Percentiles rank a stretch among this genome's conserved stretches.
Evolutionary conservation across 495 filamentous ascomycete species (phyloP).

Genomic region (Hypoxylon fuscum): DNA sequence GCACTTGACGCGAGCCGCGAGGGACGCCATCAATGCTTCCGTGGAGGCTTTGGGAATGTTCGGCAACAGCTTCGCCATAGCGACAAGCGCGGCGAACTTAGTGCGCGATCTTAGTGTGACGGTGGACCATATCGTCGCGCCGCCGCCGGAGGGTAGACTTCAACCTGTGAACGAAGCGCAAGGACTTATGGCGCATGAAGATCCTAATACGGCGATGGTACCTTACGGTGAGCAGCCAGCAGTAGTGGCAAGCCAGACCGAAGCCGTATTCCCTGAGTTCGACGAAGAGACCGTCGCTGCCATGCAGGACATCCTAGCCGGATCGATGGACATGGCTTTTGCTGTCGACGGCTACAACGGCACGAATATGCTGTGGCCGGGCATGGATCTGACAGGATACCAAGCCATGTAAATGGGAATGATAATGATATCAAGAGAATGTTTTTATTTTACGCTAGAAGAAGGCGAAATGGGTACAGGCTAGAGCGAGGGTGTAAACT

Average conservation of each 20-base stretch:
- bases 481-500: no score
- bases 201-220: not conserved
- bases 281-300: slow-evolving; percentile 24
- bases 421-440: not conserved
- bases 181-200: not conserved
- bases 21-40: slow-evolving; percentile 50
- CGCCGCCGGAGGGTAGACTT: not conserved
- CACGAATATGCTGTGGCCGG: slow-evolving; percentile 20
- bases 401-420: not conserved
- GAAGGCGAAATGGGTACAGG: not conserved
- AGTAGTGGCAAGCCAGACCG: not conserved
- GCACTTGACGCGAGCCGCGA: slow-evolving; percentile 40
- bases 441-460: no score
- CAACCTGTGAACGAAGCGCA: not conserved
- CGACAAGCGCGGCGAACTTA: slow-evolving; percentile 53
- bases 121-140: slow-evolving; percentile 21
- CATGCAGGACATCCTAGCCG: slow-evolving; percentile 25
- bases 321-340: slow-evolving; percentile 27
- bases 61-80: slow-evolving; percentile 54
- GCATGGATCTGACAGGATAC: slow-evolving; percentile 2
- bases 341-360: slow-evolving; percentile 22
- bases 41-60: slow-evolving; percentile 56
- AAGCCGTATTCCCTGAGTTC: slow-evolving; percentile 3
- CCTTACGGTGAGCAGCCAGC: slow-evolving; percentile 1
- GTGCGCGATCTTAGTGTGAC: slow-evolving; percentile 30